Evolutionary conservation across 352 stramenopile species (phyloP), one percentile per base, ranked within the genome.

Genomic region (Bremia lactucae): DNA sequence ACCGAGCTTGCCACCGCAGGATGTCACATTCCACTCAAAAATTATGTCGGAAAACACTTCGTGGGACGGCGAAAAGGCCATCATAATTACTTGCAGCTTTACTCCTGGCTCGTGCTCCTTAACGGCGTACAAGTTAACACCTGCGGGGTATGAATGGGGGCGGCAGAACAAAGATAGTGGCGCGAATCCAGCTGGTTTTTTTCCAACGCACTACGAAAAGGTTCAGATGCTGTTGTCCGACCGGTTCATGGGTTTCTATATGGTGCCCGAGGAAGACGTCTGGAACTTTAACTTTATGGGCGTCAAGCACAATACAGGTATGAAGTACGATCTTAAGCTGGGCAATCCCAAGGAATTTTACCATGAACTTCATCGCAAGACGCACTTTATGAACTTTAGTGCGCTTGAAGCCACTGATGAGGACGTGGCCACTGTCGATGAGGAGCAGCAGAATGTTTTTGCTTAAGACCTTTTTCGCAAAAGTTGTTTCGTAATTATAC

Each of bases 241-340:
- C 63, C 88, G 95, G 9, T 99, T 99, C 83, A 78, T 98, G 48
- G 97, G 97, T 10, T 98, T 98, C 66, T 99, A 98, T 71, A 96
- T 99, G 90, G 94, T 99, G 36, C 96, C 97, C 6, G 90, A 97
- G 36, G 92, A 97, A 48, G 90, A 97, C 15, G 71, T 98, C 40
- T 99, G 96, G 97, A 99, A 99, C 70, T 99, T 99, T 74, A 99
- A 99, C 60, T 99, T 99, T 58, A 97, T 98, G 81, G 96, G 96
- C 42, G 94, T 98, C 31, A 98, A 98, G 61, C 95, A 98, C 77
- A 97, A 89, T 40, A 83, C 77, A 15, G 83, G 77, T 26, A 99
- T 99, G 95, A 94, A 98, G 53, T 99, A 99, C 60, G 72, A 85
- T 52, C 66, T 99, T 25, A 97, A 96, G 55, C 81, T 99, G 25